These are phyloP conservation scores for Pecoramyces ruminantium DNA, from an alignment of 192 early-diverging fungal genomes.

Conservation along the genomic window DNA sequence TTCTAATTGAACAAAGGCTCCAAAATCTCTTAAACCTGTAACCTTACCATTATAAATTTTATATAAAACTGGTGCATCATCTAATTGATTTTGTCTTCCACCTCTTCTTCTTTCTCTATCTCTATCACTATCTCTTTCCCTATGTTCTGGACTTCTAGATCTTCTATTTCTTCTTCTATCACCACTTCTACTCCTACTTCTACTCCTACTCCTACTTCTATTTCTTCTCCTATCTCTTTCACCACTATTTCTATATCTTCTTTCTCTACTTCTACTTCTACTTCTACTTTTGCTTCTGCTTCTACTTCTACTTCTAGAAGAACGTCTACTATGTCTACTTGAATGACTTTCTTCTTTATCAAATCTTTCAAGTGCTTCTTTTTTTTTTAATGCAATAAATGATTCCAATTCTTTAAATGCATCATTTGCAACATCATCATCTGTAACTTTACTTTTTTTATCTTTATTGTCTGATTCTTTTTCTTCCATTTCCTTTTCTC, in stretches of 20 bases:
- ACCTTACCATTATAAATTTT: slow-evolving; percentile 82
- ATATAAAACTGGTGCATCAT: slow-evolving; percentile 70
- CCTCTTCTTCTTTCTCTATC: slow-evolving; percentile 2
- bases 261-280: slow-evolving; percentile 11
- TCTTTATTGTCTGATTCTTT: slow-evolving; percentile 17
- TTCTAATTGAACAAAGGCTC: slow-evolving; percentile 75
- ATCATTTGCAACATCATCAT: not conserved
- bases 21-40: slow-evolving; percentile 77
- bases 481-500: slow-evolving; percentile 21
- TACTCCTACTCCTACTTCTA: slow-evolving; percentile 2
- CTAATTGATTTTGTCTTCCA: slow-evolving; percentile 15
- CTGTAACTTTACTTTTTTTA: not conserved
- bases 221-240: not conserved
- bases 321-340: not conserved
- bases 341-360: not conserved
- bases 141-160: not conserved
- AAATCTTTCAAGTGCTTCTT: slow-evolving; percentile 3
- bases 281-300: slow-evolving; percentile 8
- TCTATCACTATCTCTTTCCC: not conserved
- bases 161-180: slow-evolving; percentile 3
- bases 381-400: slow-evolving; percentile 27
- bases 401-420: slow-evolving; percentile 21
- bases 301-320: slow-evolving; percentile 6
- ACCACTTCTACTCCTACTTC: slow-evolving; percentile 3
- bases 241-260: slow-evolving; percentile 8